Conservation (phyloP, 768 basidiomycete genomes). For the Boletus rubropictus region DNA sequence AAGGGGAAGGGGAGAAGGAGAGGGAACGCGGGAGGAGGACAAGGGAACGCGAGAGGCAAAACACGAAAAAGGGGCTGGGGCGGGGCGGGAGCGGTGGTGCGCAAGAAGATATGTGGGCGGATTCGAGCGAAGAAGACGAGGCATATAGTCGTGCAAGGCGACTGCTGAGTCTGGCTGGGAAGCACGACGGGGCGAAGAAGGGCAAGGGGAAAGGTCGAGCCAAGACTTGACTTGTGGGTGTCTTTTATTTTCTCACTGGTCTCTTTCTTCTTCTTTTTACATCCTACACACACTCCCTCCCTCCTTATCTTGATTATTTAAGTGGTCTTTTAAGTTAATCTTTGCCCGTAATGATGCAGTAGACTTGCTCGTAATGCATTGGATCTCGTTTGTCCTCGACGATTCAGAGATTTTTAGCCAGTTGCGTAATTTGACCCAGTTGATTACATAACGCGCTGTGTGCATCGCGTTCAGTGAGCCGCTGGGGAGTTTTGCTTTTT, state of each 20-base stretch:
- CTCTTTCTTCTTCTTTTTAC: background rate
- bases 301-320: background rate
- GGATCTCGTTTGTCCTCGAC: too few relatives aligned
- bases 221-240: background rate
- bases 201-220: constrained; percentile 7
- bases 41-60: constrained; percentile 6
- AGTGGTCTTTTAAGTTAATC: background rate
- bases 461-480: background rate
- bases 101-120: constrained; percentile 52
- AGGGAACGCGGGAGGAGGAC: background rate
- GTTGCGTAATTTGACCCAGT: background rate
- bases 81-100: background rate
- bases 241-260: background rate
- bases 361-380: too few relatives aligned
- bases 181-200: constrained; percentile 14
- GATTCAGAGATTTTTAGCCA: too few relatives aligned
- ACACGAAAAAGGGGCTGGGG: background rate
- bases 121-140: constrained; percentile 73
- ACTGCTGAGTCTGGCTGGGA: constrained; percentile 43
- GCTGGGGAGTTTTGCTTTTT: background rate
- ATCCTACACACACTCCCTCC: background rate
- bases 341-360: background rate
- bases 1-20: background rate
- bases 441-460: constrained; percentile 10
- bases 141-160: constrained; percentile 56